These are phyloP conservation scores for Nitzschia palea DNA, from an alignment of 108 stramenopile genomes.

Conservation along the genomic window DNA sequence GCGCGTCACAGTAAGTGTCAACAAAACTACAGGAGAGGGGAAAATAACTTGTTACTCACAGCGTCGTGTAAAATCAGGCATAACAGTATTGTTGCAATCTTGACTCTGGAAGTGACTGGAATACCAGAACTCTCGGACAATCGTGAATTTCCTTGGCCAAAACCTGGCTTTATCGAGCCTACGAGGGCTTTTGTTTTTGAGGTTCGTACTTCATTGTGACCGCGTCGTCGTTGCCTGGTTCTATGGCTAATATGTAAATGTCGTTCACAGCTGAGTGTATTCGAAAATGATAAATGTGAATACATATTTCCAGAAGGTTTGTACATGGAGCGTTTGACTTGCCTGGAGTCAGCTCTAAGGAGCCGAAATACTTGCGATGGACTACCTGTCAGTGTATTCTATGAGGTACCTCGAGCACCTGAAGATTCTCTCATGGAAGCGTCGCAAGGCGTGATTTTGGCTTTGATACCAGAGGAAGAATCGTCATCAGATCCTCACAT, in stretches of 20 bases:
- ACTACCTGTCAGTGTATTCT: constrained; percentile 41
- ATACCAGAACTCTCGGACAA: constrained; percentile 63
- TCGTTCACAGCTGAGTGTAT: constrained; percentile 48
- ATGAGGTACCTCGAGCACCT: constrained; percentile 18
- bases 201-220: constrained; percentile 21
- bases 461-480: constrained; percentile 13
- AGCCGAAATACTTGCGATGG: constrained; percentile 27
- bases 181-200: constrained; percentile 68
- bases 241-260: background rate
- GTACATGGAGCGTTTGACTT: constrained; percentile 48
- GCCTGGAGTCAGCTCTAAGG: constrained; percentile 57
- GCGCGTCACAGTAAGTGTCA: constrained; percentile 19
- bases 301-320: constrained; percentile 68
- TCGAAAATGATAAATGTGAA: constrained; percentile 64
- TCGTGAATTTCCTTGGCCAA: constrained; percentile 72
- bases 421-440: constrained; percentile 43
- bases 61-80: too few relatives aligned
- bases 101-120: constrained; percentile 78
- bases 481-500: constrained; percentile 24
- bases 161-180: constrained; percentile 58
- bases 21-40: too few relatives aligned
- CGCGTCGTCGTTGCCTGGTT: background rate
- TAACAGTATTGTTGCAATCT: constrained; percentile 70
- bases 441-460: constrained; percentile 27
- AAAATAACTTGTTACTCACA: too few relatives aligned